Conservation (phyloP, 306 rosid species). For the Prunus dulcis region DNA sequence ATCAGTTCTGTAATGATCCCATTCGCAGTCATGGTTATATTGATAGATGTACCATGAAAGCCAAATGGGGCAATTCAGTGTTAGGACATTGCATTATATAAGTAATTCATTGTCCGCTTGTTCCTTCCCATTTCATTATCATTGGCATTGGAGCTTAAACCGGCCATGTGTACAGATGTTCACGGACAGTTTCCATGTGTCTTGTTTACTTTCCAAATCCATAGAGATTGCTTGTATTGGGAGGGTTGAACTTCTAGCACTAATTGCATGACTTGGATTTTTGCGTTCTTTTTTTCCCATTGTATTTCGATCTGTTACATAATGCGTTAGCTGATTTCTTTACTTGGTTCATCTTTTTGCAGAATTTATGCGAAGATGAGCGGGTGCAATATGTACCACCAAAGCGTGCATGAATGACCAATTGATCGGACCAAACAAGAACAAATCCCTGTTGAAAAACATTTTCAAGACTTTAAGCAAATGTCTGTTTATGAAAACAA, state of each 20-base stretch:
- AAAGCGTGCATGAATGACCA: conserved; percentile 40
- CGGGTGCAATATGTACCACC: conserved; percentile 79
- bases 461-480: not conserved
- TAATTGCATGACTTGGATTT: not conserved
- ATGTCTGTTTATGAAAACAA: too few relatives aligned
- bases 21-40: not conserved
- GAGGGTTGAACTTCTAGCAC: not conserved
- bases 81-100: not conserved
- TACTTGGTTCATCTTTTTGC: conserved; percentile 26
- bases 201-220: not conserved
- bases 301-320: not conserved
- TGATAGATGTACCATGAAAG: not conserved
- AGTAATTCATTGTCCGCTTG: too few relatives aligned
- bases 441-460: not conserved
- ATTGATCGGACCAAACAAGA: not conserved
- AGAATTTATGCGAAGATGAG: conserved; percentile 71
- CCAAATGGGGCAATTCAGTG: not conserved
- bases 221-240: not conserved
- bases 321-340: not conserved
- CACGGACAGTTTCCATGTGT: not conserved
- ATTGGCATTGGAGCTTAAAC: not conserved
- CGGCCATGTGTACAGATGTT: not conserved
- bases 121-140: not conserved
- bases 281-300: not conserved
- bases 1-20: not conserved